phyloP scores from a whole-genome alignment of 2,329 filamentous ascomycete species.

The Zymoseptoria crescenta region DNA sequence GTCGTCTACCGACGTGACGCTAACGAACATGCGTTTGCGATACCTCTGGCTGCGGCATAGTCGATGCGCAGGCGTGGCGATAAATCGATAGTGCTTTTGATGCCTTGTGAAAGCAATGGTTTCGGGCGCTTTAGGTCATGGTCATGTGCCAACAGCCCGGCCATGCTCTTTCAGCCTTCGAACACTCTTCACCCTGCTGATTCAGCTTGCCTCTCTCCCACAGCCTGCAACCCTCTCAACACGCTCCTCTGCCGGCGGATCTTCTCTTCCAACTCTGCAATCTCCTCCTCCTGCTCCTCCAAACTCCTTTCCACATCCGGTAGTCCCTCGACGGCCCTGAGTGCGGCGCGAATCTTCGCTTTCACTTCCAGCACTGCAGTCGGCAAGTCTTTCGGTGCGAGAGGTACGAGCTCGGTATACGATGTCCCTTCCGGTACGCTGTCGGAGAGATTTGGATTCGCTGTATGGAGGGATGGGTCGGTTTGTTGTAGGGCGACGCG shows the following conservation, averaged over 20 bases:
- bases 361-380: slow-evolving; percentile 53
- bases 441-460: background rate
- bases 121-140: too few relatives aligned
- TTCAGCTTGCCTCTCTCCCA: background rate
- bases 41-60: too few relatives aligned
- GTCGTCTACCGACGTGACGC: too few relatives aligned
- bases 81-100: too few relatives aligned
- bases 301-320: slow-evolving; percentile 62
- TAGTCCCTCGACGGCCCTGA: slow-evolving; percentile 55
- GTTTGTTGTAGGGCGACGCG: slow-evolving; percentile 45
- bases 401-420: slow-evolving; percentile 26
- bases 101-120: too few relatives aligned
- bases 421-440: background rate
- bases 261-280: slow-evolving; percentile 55
- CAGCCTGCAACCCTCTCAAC: slow-evolving; percentile 45
- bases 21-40: too few relatives aligned
- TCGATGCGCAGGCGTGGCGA: too few relatives aligned
- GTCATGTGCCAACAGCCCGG: too few relatives aligned
- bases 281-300: slow-evolving; percentile 64
- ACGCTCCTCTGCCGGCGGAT: slow-evolving; percentile 56
- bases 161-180: too few relatives aligned
- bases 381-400: slow-evolving; percentile 68
- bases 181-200: too few relatives aligned
- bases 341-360: slow-evolving; percentile 67
- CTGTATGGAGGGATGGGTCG: slow-evolving; percentile 6